Base-by-base conservation (phyloP, 1,284 basidiomycete species). In the Testicularia cyperi region DNA sequence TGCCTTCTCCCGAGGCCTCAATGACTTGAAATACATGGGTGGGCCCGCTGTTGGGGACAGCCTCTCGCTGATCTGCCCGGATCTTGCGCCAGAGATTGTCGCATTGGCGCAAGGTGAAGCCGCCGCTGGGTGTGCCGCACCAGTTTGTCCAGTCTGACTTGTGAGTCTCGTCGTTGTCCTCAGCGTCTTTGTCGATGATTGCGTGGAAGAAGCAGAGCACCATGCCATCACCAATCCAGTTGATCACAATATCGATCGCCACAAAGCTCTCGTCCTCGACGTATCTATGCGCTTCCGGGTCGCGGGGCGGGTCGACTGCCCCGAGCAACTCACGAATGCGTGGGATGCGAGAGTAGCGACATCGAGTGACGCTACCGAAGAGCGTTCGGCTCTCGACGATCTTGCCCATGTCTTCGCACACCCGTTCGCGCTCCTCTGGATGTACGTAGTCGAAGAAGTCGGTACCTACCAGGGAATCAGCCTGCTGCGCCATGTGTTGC, bases 201-300 rank as follows among this genome's bases (percentile, higher is more conserved):
- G 91, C 89, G 72, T 98, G 92, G 62, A 96, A 88, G 81, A 98
- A 98, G 72, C 90, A 92, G 13, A 98, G 82, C 29, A 94, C 86
- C 68, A 97, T 82, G 27, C 87, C 88, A 44, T 92, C 86, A 19
- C 88, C 90, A 38, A 90, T 90, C 86, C 88, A 91, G 78, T 92
- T 96, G 72, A 95, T 86, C 65, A 94, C 90, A 65, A 98, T 83
- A 78, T 96, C 90, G 57, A 92, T 84, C 4, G 87, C 85, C 80
- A 92, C 85, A 77, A 90, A 96, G 72, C 90, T 81, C 31, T 81
- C 80, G 79, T 94, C 88, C 31, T 87, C 78, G 9, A 84, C 81
- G 56, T 88, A 82, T 72, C 85, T 84, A 49, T 85, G 82, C 2
- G 83, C 84, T 47, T 87, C 86, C 4, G 74, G 69, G 27, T 76